A percentile compares a stretch with the other conserved stretches of the same genome.
Evolutionary conservation across 2,329 filamentous ascomycete genomes (phyloP).

Genomic region (Diaporthe sp.): DNA sequence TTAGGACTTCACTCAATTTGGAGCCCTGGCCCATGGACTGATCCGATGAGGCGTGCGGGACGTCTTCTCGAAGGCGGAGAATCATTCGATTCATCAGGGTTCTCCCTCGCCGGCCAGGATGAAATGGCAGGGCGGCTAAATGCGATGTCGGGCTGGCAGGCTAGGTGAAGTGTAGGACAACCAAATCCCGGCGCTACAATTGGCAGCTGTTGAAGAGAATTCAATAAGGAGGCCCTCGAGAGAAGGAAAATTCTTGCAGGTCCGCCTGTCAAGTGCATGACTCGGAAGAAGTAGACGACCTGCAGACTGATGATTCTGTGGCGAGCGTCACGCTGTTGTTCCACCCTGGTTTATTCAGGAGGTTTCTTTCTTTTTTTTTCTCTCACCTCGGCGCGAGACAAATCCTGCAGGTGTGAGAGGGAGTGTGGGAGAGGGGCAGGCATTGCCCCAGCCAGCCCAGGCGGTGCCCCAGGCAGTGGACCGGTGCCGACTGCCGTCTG

Average conservation of each 20-base stretch:
- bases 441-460: neutral
- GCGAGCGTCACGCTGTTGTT: neutral
- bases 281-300: neutral
- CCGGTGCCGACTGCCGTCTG: slow-evolving; percentile 15
- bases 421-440: slow-evolving; percentile 1
- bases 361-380: neutral
- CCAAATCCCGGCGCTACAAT: neutral
- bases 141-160: slow-evolving; percentile 24
- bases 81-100: slow-evolving; percentile 15
- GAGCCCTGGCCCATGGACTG: neutral
- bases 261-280: slow-evolving; percentile 1
- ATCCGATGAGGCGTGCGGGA: slow-evolving; percentile 21
- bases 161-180: neutral
- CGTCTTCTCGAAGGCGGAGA: slow-evolving; percentile 29
- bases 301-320: slow-evolving; percentile 14
- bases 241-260: slow-evolving; percentile 16
- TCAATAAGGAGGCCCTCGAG: neutral
- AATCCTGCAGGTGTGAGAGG: neutral
- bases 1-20: neutral
- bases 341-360: neutral
- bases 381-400: neutral
- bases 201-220: neutral
- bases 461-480: neutral
- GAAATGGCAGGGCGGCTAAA: slow-evolving; percentile 14
- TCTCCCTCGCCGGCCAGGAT: slow-evolving; percentile 14